These are phyloP conservation scores for Coprinopsis marcescibilis DNA, from an alignment of 768 basidiomycete species.

Conservation along the genomic window DNA sequence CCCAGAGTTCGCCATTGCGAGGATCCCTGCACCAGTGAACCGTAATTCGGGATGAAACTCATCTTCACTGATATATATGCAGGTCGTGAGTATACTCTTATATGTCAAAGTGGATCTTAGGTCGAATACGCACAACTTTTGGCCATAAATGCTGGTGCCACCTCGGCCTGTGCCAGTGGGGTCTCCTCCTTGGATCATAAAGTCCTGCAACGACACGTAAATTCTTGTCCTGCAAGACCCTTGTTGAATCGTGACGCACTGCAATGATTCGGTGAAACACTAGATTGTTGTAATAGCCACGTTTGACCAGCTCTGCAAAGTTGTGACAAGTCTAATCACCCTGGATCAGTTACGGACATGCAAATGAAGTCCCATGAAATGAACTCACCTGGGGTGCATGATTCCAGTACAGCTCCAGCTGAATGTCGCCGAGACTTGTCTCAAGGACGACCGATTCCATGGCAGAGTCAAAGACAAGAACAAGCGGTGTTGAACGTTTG, in stretches of 20 bases:
- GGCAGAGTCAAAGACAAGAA: no score
- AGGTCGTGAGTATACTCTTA: neutral
- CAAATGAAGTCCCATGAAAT: neutral
- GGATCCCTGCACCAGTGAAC: slow-evolving; percentile 94
- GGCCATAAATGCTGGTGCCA: slow-evolving; percentile 84
- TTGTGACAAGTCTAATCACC: slow-evolving; percentile 82
- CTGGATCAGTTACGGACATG: slow-evolving; percentile 15
- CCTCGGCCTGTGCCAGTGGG: slow-evolving; percentile 95
- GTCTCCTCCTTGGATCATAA: slow-evolving; percentile 96
- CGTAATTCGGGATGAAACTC: slow-evolving; percentile 87
- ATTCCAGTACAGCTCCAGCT: slow-evolving; percentile 88
- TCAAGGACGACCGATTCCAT: slow-evolving; percentile 65
- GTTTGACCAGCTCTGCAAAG: slow-evolving; percentile 85
- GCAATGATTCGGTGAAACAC: slow-evolving; percentile 90
- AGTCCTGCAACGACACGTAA: no score
- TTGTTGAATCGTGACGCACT: slow-evolving; percentile 34
- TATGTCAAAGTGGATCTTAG: neutral
- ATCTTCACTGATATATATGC: slow-evolving; percentile 61
- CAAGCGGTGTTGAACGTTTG: neutral
- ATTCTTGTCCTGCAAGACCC: no score
- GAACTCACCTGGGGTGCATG: slow-evolving; percentile 67
- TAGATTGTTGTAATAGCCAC: slow-evolving; percentile 89
- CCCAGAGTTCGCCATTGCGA: slow-evolving; percentile 97
- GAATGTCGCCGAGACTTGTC: slow-evolving; percentile 81
- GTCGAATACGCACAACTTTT: slow-evolving; percentile 64